Conservation (phyloP, 1,139 yeast species). For the Candida glucosophila region DNA sequence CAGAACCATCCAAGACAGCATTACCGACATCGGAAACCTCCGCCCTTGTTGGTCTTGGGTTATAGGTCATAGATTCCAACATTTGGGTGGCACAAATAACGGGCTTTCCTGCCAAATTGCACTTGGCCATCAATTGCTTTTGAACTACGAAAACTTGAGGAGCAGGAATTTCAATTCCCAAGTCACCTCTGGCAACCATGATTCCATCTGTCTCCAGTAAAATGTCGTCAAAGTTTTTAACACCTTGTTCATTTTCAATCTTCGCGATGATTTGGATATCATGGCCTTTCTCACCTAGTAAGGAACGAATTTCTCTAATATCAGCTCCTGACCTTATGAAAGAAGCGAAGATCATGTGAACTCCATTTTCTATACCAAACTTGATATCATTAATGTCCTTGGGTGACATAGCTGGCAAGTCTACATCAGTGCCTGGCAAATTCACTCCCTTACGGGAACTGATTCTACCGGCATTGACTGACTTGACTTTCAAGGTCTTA, state of each 20-base stretch:
- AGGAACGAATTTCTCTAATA: conserved; percentile 82
- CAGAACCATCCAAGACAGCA: conserved; percentile 98
- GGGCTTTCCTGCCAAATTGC: conserved; percentile 99
- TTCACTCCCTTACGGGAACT: conserved; percentile 98
- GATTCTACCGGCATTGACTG: conserved; percentile 91
- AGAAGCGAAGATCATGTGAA: conserved; percentile 97
- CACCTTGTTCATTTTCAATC: conserved; percentile 99
- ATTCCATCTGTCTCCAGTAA: conserved; percentile 95
- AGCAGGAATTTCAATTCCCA: conserved; percentile 99
- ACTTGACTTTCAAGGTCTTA: conserved; percentile 72
- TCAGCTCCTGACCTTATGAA: conserved; percentile 94
- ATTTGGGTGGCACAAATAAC: conserved; percentile 99
- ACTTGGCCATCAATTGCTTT: conserved; percentile 97
- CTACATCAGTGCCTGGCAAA: conserved; percentile 98
- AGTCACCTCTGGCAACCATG: conserved; percentile 99
- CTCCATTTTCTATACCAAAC: conserved; percentile 95
- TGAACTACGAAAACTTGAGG: conserved; percentile 98
- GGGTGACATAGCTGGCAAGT: conserved; percentile 94
- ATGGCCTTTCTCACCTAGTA: conserved; percentile 94
- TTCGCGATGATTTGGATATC: conserved; percentile 92
- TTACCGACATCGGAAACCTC: conserved; percentile 99
- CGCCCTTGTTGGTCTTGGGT: conserved; percentile 99
- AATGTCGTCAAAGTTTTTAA: conserved; percentile 96
- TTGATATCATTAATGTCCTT: conserved; percentile 86
- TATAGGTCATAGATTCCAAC: conserved; percentile 99